Percentiles rank a stretch among this genome's conserved stretches.
Evolutionary conservation across 2,329 filamentous ascomycete genomes (phyloP).

Genomic region (Rutstroemia sydowiana): DNA sequence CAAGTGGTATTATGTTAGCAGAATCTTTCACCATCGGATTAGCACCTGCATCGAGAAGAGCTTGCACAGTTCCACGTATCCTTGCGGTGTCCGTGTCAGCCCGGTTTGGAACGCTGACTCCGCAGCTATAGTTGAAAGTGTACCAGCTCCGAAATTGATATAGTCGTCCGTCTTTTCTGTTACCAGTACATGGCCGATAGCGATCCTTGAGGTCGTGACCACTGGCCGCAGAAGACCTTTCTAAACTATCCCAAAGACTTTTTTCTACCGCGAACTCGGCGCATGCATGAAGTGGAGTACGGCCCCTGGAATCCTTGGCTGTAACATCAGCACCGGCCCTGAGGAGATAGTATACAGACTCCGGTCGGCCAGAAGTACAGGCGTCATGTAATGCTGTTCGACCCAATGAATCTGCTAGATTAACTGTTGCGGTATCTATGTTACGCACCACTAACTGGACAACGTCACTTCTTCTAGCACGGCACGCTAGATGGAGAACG

Average conservation of each 20-base stretch:
- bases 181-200: neutral
- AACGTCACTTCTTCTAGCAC: constrained; percentile 8
- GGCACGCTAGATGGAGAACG: constrained; percentile 12
- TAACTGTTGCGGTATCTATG: neutral
- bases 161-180: no score
- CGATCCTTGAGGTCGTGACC: neutral
- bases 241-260: neutral
- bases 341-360: constrained; percentile 10
- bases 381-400: constrained; percentile 14
- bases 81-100: neutral
- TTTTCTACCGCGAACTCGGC: constrained; percentile 10
- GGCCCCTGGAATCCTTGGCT: constrained; percentile 8
- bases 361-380: constrained; percentile 11
- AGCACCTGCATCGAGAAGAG: neutral
- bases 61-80: neutral
- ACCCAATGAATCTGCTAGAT: neutral
- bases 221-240: neutral
- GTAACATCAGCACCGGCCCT: constrained; percentile 11
- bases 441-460: constrained; percentile 27
- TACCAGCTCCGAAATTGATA: no score
- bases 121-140: no score
- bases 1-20: no score
- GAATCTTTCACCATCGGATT: neutral
- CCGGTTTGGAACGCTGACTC: no score
- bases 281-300: constrained; percentile 9